Evolutionary conservation across 495 filamentous ascomycete genomes (phyloP).

Genomic region (Neurospora sp.): DNA sequence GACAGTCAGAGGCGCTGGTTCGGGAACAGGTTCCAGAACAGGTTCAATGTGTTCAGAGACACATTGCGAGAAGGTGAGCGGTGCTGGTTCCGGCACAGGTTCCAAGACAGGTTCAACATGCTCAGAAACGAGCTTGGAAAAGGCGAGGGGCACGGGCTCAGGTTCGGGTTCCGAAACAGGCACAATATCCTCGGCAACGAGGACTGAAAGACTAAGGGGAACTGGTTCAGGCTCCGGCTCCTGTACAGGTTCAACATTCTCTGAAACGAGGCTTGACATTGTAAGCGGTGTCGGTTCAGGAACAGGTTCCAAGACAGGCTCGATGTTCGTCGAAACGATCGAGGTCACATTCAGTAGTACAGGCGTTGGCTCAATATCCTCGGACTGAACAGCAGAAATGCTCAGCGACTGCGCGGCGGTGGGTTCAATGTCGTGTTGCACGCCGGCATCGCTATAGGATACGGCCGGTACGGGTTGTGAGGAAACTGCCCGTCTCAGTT

Average conservation of each 20-base stretch:
- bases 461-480: conserved; percentile 17
- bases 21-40: conserved; percentile 9
- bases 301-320: conserved; percentile 14
- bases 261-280: conserved; percentile 14
- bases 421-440: conserved; percentile 28
- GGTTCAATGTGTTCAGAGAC: conserved; percentile 15
- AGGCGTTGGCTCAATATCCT: conserved; percentile 15
- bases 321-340: conserved; percentile 14
- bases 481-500: conserved; percentile 9
- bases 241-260: conserved; percentile 19
- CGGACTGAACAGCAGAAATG: conserved; percentile 19
- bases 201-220: conserved; percentile 5
- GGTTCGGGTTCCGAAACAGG: conserved; percentile 11
- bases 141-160: conserved; percentile 5
- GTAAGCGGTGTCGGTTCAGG: conserved; percentile 8
- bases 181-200: not conserved
- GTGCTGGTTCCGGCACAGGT: not conserved
- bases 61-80: conserved; percentile 10
- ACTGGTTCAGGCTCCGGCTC: conserved; percentile 12
- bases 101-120: conserved; percentile 9
- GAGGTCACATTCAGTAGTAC: conserved; percentile 8
- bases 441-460: conserved; percentile 32
- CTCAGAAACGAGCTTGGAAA: conserved; percentile 7
- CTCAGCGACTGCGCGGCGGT: conserved; percentile 12
- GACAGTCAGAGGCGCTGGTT: conserved; percentile 12